phyloP scores from a whole-genome alignment of 169 alveolate species.

The Plasmodium adleri region DNA sequence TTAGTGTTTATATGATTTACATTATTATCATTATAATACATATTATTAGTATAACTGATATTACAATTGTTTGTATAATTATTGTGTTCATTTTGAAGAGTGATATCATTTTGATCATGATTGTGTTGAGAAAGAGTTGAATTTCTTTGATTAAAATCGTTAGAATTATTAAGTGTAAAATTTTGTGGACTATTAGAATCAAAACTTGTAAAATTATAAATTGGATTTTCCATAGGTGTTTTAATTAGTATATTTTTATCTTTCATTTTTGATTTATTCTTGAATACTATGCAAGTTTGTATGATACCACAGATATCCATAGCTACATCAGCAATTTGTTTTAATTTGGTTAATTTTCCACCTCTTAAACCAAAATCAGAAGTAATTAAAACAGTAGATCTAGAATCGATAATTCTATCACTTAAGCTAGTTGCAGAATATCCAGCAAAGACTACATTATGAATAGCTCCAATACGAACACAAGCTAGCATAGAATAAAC shows the following conservation, averaged over 20 bases:
- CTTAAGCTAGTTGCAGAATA: constrained; percentile 95
- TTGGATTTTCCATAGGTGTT: constrained; percentile 25
- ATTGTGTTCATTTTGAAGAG: no score
- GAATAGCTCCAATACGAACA: constrained; percentile 98
- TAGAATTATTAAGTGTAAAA: no score
- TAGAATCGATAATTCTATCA: constrained; percentile 93
- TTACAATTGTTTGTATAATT: no score
- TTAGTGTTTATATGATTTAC: no score
- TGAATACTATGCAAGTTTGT: constrained; percentile 86
- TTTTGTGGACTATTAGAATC: constrained; percentile 3
- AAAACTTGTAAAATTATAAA: constrained; percentile 13
- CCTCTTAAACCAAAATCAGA: constrained; percentile 94
- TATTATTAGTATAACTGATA: no score
- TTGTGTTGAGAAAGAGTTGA: no score
- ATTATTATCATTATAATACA: no score
- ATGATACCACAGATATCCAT: constrained; percentile 81
- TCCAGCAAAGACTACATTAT: constrained; percentile 98
- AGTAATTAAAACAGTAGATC: constrained; percentile 89
- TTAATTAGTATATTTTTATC: constrained; percentile 6
- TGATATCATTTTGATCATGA: no score
- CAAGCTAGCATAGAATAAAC: constrained; percentile 96
- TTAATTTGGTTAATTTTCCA: constrained; percentile 88
- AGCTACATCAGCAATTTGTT: constrained; percentile 92
- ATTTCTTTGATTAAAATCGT: no score
- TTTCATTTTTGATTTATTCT: constrained; percentile 78